phyloP scores from a whole-genome alignment of 371 early-diverging fungal genomes.

The Mortierella sp. region DNA sequence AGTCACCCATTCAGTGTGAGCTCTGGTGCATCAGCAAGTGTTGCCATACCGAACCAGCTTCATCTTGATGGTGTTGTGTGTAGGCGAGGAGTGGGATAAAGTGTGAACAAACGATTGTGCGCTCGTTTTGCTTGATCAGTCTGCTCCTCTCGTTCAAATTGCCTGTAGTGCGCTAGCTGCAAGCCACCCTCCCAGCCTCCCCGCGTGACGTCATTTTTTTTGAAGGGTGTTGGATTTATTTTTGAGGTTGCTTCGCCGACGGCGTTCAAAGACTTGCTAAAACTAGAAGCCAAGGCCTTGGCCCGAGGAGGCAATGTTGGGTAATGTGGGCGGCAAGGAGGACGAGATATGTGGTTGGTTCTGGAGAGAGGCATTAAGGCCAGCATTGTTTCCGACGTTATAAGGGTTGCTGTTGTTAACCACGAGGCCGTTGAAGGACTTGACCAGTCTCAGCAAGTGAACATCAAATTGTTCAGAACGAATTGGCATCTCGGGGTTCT shows the following conservation, averaged over 20 bases:
- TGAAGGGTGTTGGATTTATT: background rate
- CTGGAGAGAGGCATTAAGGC: background rate
- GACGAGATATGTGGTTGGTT: background rate
- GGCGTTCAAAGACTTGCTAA: background rate
- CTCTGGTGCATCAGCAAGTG: background rate
- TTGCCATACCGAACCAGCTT: constrained; percentile 39
- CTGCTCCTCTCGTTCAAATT: background rate
- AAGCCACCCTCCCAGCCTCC: too few species aligned
- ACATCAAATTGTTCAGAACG: constrained; percentile 96
- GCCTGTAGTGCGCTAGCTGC: background rate
- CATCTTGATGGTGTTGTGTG: constrained; percentile 25
- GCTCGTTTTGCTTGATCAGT: background rate
- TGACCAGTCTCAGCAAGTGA: constrained; percentile 81
- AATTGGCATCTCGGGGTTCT: constrained; percentile 99
- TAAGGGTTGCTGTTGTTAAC: constrained; percentile 21
- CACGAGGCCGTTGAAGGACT: constrained; percentile 53
- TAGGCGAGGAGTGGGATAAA: background rate
- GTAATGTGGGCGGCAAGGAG: constrained; percentile 23
- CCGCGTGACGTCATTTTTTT: constrained; percentile 16
- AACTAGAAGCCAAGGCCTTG: constrained; percentile 29
- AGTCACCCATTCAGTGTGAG: background rate
- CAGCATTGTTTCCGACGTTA: constrained; percentile 8
- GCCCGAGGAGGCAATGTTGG: constrained; percentile 47
- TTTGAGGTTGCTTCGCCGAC: background rate
- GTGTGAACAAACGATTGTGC: background rate